phyloP scores from a whole-genome alignment of 2,329 filamentous ascomycete genomes.

The Fusarium longipes region DNA sequence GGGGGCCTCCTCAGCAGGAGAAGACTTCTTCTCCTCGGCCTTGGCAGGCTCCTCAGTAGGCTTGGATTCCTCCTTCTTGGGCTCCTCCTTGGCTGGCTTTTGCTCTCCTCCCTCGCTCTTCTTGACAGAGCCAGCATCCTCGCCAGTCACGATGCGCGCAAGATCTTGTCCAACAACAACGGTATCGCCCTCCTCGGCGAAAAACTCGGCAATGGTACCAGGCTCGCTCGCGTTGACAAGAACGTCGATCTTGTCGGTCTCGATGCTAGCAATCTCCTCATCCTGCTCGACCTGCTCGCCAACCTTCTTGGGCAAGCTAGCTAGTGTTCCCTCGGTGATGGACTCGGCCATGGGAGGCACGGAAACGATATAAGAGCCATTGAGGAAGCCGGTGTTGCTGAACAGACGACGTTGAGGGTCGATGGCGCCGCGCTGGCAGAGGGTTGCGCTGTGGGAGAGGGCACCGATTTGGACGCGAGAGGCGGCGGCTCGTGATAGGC shows the following conservation, averaged over 20 bases:
- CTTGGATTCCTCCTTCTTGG: slow-evolving; percentile 38
- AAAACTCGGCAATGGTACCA: slow-evolving; percentile 46
- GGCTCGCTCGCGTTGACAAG: slow-evolving; percentile 46
- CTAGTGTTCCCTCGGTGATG: slow-evolving; percentile 48
- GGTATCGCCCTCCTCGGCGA: slow-evolving; percentile 49
- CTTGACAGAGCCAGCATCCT: slow-evolving; percentile 30
- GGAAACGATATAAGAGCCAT: slow-evolving; percentile 43
- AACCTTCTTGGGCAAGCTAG: slow-evolving; percentile 45
- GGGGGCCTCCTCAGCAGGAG: slow-evolving; percentile 23
- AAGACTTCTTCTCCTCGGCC: slow-evolving; percentile 33
- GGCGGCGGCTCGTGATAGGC: slow-evolving; percentile 32
- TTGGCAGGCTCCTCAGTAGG: slow-evolving; percentile 25
- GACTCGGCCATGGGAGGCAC: slow-evolving; percentile 51
- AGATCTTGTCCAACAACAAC: slow-evolving; percentile 50
- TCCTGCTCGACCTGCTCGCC: slow-evolving; percentile 48
- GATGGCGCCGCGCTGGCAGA: slow-evolving; percentile 40
- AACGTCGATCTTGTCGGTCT: slow-evolving; percentile 51
- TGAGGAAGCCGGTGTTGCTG: slow-evolving; percentile 31
- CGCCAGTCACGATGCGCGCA: slow-evolving; percentile 47
- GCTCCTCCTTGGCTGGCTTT: slow-evolving; percentile 30
- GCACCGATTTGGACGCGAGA: slow-evolving; percentile 26
- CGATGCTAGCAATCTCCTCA: slow-evolving; percentile 50
- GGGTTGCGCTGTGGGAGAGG: slow-evolving; percentile 36
- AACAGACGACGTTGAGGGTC: slow-evolving; percentile 43
- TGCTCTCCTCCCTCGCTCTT: slow-evolving; percentile 37